Evolutionary conservation across 2,329 filamentous ascomycete genomes (phyloP).

Genomic region (Fusarium oligoseptatum): DNA sequence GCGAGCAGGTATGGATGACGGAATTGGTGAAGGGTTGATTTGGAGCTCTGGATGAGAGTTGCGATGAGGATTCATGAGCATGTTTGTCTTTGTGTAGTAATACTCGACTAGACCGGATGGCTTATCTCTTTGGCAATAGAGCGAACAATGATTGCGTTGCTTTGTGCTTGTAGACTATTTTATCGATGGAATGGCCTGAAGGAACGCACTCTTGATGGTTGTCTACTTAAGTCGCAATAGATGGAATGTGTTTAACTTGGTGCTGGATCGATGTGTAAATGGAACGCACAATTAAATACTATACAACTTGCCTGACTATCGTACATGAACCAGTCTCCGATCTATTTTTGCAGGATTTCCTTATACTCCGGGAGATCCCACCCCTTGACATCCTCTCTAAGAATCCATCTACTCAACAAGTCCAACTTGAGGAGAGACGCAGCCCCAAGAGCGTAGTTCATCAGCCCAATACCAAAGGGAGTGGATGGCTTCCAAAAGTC

Average conservation of each 20-base stretch:
- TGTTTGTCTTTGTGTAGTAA: not conserved
- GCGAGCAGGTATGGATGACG: not conserved
- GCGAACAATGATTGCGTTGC: not conserved
- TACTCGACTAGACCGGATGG: not conserved
- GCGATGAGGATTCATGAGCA: not conserved
- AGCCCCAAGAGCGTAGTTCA: constrained; percentile 3
- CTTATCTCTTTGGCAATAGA: not conserved
- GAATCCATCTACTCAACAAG: constrained; percentile 5
- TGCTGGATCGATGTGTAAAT: not conserved
- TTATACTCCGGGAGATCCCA: constrained; percentile 18
- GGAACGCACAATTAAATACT: not conserved
- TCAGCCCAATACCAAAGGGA: not conserved
- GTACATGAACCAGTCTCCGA: not conserved
- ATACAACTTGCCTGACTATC: not conserved
- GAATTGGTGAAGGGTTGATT: not conserved
- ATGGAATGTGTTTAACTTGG: not conserved
- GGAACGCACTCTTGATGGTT: not conserved
- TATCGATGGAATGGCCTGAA: not conserved
- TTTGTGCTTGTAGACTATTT: not conserved
- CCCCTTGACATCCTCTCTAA: constrained; percentile 2
- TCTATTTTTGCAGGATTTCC: constrained; percentile 5
- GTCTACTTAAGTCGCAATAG: not conserved
- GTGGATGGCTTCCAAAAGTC: constrained; percentile 7
- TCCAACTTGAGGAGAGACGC: constrained; percentile 9
- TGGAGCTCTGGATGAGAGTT: not conserved